Evolutionary conservation across 2,329 filamentous ascomycete species (phyloP).

Genomic region (Botrytis byssoidea): DNA sequence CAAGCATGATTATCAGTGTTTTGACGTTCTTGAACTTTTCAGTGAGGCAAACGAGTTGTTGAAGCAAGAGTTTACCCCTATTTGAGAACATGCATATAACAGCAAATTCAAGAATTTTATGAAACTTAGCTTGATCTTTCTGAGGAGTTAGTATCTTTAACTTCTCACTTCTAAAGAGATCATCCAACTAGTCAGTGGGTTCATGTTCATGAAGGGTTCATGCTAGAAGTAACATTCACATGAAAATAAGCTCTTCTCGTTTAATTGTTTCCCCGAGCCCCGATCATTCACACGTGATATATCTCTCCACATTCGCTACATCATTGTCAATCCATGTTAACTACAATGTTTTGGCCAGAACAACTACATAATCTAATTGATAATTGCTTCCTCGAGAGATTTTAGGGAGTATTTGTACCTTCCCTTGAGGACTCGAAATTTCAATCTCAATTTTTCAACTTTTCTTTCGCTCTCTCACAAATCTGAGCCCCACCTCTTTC

Average conservation of each 20-base stretch:
- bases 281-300: background rate
- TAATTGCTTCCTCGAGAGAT: background rate
- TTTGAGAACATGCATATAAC: background rate
- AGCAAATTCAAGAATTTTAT: background rate
- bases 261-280: background rate
- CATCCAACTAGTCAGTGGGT: background rate
- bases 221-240: background rate
- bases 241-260: background rate
- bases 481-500: background rate
- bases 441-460: background rate
- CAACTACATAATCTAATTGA: background rate
- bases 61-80: background rate
- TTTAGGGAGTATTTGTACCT: background rate
- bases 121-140: too few relatives aligned
- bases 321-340: background rate
- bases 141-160: too few relatives aligned
- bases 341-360: background rate
- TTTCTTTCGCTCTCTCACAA: background rate
- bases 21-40: background rate
- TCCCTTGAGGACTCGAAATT: background rate
- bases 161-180: background rate
- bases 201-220: background rate
- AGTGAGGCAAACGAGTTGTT: background rate
- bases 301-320: constrained; percentile 6
- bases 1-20: background rate